Base-by-base conservation (phyloP, 75 land plant genomes). In the Cupressus sempervirens region DNA sequence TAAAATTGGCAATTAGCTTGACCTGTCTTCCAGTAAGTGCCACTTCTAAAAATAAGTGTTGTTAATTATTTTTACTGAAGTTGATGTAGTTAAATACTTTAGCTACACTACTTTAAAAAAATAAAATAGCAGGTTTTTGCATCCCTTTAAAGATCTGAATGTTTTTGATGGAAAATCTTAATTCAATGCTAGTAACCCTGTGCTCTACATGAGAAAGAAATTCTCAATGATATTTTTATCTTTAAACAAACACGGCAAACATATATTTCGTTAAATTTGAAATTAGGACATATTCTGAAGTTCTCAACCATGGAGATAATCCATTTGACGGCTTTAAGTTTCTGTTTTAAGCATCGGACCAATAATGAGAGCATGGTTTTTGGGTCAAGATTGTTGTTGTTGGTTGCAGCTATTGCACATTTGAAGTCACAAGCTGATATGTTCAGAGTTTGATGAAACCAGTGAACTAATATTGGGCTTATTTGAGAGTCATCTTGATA, bases 11-110 rank as follows among this genome's bases (percentile, higher is more conserved):
- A 11, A 65, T 84, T 20, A 86, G 89, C 83, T 80, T 97, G 79
- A 93, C 97, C 46, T 80, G 89, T 72, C 94, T 97, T 81, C 99
- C 99, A 50, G 97, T 97, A 91, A 87, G 91, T 58, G 45, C 83
- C 65, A 50, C 53, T 50, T 50, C 15, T 50, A 12, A 1, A 12
- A 50, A 48, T 1, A 48, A 12, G 3, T 3, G 34, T 8, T 82
- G 0, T 15, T 82, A 0, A 38, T 32, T 34, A 18, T 0, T 14
- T 79, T 79, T 43, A 43, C 26, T 23, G 26, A 79, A 76, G 0
- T 35, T 76, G 41, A 35, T 81, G 80, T 26, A 77, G 43, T 40
- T 77, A 79, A 79, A 43, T 20, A 23, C 48, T 46, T 79, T 79
- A 23, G 26, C 43, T 43, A 54, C 20, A 54, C 11, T 79, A 1